Conservation (phyloP, 1,139 yeast species). For the Geotrichum cucujoidarum region DNA sequence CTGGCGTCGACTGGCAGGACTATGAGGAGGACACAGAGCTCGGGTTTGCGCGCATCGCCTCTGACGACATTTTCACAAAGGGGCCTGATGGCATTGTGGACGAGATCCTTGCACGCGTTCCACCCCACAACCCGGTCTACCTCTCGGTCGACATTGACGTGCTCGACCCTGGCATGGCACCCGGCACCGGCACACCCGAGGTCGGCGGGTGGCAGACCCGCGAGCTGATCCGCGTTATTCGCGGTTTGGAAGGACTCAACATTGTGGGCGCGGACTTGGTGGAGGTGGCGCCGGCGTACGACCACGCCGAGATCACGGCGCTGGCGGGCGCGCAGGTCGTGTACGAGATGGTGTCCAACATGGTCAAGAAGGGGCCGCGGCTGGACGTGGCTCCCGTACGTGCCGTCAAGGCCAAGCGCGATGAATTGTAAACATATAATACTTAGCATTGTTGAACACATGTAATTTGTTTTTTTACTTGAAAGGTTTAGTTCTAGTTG, state of each 20-base stretch:
- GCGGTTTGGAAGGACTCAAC: slow-evolving; percentile 54
- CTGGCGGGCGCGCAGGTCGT: slow-evolving; percentile 75
- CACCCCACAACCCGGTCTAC: slow-evolving; percentile 58
- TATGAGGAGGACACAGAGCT: slow-evolving; percentile 60
- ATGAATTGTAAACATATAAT: slow-evolving; percentile 9
- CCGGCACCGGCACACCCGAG: slow-evolving; percentile 82
- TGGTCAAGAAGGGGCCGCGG: slow-evolving; percentile 56
- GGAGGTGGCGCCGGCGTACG: slow-evolving; percentile 72
- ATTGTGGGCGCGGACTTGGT: slow-evolving; percentile 76
- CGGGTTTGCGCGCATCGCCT: slow-evolving; percentile 57
- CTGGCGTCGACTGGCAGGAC: slow-evolving; percentile 53
- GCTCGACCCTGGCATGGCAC: slow-evolving; percentile 74
- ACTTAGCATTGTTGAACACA: background rate
- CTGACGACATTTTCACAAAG: slow-evolving; percentile 62
- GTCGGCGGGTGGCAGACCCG: slow-evolving; percentile 81
- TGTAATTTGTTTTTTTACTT: background rate
- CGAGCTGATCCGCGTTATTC: slow-evolving; percentile 58
- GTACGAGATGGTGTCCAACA: slow-evolving; percentile 61
- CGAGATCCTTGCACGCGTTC: slow-evolving; percentile 48
- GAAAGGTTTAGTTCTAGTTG: background rate
- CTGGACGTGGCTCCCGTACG: slow-evolving; percentile 8
- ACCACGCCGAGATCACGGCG: slow-evolving; percentile 65
- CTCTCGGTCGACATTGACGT: slow-evolving; percentile 74
- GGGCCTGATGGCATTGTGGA: slow-evolving; percentile 46
- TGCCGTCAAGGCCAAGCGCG: background rate